Conservation (phyloP, 2,329 filamentous ascomycete genomes). For the Aureobasidium sp. region DNA sequence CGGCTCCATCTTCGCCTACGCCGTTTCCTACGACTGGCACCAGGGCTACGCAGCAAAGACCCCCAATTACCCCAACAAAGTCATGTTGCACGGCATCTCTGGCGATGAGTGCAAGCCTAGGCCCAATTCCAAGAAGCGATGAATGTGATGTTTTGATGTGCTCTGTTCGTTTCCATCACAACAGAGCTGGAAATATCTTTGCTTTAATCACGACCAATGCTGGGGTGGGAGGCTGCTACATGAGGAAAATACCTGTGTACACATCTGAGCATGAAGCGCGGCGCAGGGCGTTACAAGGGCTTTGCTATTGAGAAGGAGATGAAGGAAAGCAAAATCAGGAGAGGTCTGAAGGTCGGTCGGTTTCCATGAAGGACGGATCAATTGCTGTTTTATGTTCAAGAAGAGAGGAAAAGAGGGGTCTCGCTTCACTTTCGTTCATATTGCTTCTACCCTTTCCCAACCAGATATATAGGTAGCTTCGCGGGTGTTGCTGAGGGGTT, state of each 20-base stretch:
- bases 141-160: not conserved
- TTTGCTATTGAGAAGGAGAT: not conserved
- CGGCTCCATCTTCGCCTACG: constrained; percentile 56
- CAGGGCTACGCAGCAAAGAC: constrained; percentile 88
- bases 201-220: constrained; percentile 4
- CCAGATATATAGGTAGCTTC: not conserved
- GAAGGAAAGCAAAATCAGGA: not conserved
- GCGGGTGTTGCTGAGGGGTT: not conserved
- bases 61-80: constrained; percentile 44
- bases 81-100: constrained; percentile 42
- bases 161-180: not conserved
- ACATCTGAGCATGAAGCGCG: constrained; percentile 8
- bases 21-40: constrained; percentile 95
- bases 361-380: not conserved
- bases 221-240: not conserved
- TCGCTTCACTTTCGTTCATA: not conserved
- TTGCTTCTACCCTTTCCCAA: not conserved
- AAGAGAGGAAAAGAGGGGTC: not conserved
- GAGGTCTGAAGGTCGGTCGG: not conserved
- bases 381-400: not conserved
- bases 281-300: constrained; percentile 11
- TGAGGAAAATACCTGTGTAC: not conserved
- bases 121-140: constrained; percentile 41
- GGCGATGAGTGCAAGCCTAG: constrained; percentile 45
- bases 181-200: not conserved